Base-by-base conservation (phyloP, 441 rosid genomes). In the Heliophila coronopifolia region DNA sequence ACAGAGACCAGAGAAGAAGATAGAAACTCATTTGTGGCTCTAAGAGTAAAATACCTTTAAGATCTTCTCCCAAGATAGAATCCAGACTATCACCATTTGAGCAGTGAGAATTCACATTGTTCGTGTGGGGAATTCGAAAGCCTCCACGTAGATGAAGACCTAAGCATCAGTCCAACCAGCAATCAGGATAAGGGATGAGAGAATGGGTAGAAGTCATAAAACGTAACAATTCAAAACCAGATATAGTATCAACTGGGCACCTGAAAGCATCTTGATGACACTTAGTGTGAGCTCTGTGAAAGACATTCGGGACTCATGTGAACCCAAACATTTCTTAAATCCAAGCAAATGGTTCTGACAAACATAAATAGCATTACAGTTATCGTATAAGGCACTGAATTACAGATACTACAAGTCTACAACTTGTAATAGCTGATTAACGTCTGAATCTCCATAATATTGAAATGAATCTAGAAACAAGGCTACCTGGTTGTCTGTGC, bases 401-500 rank as follows among this genome's bases (percentile, higher is more conserved):
- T n/a, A n/a, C n/a, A n/a, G n/a, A n/a, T n/a, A n/a, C n/a, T n/a
- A n/a, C n/a, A n/a, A n/a, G n/a, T n/a, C n/a, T n/a, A n/a, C n/a
- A n/a, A n/a, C n/a, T n/a, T n/a, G n/a, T n/a, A n/a, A n/a, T n/a
- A n/a, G n/a, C n/a, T n/a, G n/a, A n/a, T n/a, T n/a, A n/a, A n/a
- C n/a, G n/a, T n/a, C n/a, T n/a, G n/a, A n/a, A n/a, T n/a, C n/a
- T n/a, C 4, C 23, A 20, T 20, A 2, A 20, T 2, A 2, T 51
- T 18, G 47, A 50, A 52, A 58, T 7, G 33, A 60, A 40, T 14
- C 33, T 41, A 55, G 34, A 52, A 34, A 42, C n/a, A 43, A 42
- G 19, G 23, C 35, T 71, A 89, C 99, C 91, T 93, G 99, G 70
- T 93, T 93, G 43, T 89, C 96, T 60, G 81, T 77, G 65, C 99